Base-by-base conservation (phyloP, 179 eudicot genomes). In the Nepenthes alata region DNA sequence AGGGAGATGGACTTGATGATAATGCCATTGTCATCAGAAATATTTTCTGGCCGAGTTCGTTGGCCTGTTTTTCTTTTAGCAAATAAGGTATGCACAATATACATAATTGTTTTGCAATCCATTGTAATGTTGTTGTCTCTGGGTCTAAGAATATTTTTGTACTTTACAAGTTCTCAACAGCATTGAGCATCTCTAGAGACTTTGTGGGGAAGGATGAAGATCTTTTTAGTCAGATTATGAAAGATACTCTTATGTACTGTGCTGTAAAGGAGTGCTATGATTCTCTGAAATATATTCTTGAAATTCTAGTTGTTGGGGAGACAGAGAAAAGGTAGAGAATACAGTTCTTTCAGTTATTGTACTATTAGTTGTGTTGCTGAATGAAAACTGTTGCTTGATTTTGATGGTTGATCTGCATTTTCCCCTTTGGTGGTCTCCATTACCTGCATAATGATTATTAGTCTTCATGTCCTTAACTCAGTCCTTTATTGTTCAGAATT, bases 31-130 rank as follows among this genome's bases (percentile, higher is more conserved):
- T 74, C 97, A 58, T 74, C 89, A 53, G 95, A 93, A 58, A 72
- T 85, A 66, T 70, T 76, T 58, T 75, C 94, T 62, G 95, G 87
- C 47, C 62, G 66, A n/a, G 75, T 90, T 64, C 85, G 72, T 39
- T 94, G 99, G 99, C 99, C 99, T 25, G 87, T 87, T 71, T 94
- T 94, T 73, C 99, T 90, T 73, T 80, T 94, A 72, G 90, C 99
- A 71, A 81, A 83, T 75, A 87, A 94, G 95, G 99, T 89, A 66
- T 55, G 51, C 38, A 64, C 0, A 10, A 11, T 6, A 11, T 3
- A 34, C 39, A 38, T 13, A 12, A 9, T 9, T 50, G 14, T 67
- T 45, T 57, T 60, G n/a, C 15, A 37, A n/a, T 60, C 59, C 38
- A 4, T 59, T 37, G 55, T 35, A 34, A 36, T 41, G 4, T 45